phyloP scores from a whole-genome alignment of 2,329 filamentous ascomycete species.

The Trichoderma brevicompactum region DNA sequence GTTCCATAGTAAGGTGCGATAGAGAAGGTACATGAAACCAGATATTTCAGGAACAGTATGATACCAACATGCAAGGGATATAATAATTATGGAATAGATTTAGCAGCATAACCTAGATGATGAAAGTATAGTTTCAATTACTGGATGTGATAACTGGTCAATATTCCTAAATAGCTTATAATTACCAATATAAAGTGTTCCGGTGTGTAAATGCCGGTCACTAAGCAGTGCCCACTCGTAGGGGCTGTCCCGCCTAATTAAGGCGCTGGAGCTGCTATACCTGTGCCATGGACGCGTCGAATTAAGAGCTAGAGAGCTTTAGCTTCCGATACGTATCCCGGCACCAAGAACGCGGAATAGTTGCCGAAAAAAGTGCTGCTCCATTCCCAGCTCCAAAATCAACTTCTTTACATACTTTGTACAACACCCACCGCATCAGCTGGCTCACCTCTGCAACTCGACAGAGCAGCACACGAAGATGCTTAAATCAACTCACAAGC shows the following conservation, averaged over 20 bases:
- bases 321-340: not conserved
- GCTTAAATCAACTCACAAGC: slow-evolving; percentile 78
- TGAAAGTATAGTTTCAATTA: no score
- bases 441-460: not conserved
- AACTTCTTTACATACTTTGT: not conserved
- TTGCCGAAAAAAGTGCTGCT: not conserved
- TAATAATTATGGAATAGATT: no score
- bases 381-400: slow-evolving; percentile 8
- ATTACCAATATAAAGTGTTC: no score
- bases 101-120: no score
- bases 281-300: not conserved
- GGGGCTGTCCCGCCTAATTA: not conserved
- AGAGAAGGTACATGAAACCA: no score
- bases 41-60: no score
- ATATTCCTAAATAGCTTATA: no score
- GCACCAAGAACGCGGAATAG: slow-evolving; percentile 11
- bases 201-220: not conserved
- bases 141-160: no score
- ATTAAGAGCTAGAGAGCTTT: not conserved
- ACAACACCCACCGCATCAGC: not conserved
- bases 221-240: not conserved
- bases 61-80: no score
- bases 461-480: slow-evolving; percentile 40
- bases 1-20: no score
- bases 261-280: not conserved